phyloP scores from a whole-genome alignment of 148 eudicot genomes.

The Fagopyrum homotropicum region DNA sequence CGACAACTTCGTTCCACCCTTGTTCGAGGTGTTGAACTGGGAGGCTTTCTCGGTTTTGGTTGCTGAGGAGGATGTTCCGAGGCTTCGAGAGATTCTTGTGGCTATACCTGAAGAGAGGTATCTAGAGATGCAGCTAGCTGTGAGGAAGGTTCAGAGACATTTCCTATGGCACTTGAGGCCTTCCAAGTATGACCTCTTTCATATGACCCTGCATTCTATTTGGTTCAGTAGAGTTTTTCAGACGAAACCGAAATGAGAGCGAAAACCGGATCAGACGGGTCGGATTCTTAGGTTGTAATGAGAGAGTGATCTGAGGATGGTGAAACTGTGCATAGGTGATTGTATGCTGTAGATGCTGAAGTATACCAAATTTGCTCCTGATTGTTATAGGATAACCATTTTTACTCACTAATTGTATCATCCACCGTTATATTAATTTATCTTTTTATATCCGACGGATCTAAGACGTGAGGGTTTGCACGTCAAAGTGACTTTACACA shows the following conservation, averaged over 20 bases:
- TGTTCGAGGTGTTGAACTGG: slow-evolving; percentile 76
- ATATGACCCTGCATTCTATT: slow-evolving; percentile 85
- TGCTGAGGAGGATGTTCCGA: slow-evolving; percentile 73
- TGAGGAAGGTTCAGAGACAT: slow-evolving; percentile 62
- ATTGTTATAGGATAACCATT: neutral
- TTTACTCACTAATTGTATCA: neutral
- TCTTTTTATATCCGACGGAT: too few species aligned
- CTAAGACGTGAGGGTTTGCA: too few species aligned
- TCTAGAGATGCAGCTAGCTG: slow-evolving; percentile 56
- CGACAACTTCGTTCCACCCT: slow-evolving; percentile 85
- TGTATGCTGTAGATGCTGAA: neutral
- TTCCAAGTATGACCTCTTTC: slow-evolving; percentile 66
- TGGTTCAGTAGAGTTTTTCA: slow-evolving; percentile 76
- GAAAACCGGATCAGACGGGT: neutral
- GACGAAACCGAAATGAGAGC: slow-evolving; percentile 16
- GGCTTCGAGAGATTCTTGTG: slow-evolving; percentile 49
- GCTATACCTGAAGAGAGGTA: slow-evolving; percentile 60
- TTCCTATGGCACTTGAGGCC: slow-evolving; percentile 78
- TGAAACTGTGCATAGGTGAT: neutral
- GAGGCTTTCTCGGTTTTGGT: slow-evolving; percentile 60
- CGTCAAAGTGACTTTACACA: too few species aligned
- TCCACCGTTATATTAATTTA: too few species aligned
- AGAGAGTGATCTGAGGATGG: neutral
- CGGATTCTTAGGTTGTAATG: neutral
- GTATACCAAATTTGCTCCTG: neutral